Conservation (phyloP, 1,284 basidiomycete species). For the Ganoderma lingzhi region DNA sequence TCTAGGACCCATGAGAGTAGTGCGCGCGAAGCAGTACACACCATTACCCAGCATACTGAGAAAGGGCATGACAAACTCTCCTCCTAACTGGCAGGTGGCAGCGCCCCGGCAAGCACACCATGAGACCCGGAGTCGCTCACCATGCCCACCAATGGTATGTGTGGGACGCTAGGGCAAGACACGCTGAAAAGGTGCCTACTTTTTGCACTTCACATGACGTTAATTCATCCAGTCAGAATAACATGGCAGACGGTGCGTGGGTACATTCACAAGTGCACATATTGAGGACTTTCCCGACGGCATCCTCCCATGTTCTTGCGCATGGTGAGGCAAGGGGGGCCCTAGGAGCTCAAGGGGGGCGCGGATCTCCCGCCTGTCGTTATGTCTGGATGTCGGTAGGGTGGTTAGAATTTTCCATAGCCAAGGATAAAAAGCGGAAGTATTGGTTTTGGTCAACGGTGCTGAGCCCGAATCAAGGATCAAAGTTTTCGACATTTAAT, state of each 20-base stretch:
- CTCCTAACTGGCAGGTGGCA: not conserved
- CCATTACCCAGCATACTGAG: constrained; percentile 6
- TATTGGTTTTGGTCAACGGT: not conserved
- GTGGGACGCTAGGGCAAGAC: constrained; percentile 11
- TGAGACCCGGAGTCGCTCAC: constrained; percentile 1
- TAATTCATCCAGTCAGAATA: not conserved
- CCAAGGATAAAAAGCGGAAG: not conserved
- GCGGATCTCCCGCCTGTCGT: not conserved
- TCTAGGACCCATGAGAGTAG: not conserved
- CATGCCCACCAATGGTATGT: constrained; percentile 13
- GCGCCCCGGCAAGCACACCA: not conserved
- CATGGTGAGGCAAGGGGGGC: not conserved
- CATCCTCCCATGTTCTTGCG: not conserved
- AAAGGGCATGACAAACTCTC: constrained; percentile 9
- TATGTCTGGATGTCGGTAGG: not conserved
- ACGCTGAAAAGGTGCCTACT: constrained; percentile 9
- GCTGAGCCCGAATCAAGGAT: not conserved
- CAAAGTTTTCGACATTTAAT: too few relatives aligned
- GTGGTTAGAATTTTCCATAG: not conserved
- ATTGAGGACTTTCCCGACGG: not conserved
- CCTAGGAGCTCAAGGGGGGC: not conserved
- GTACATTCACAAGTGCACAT: not conserved
- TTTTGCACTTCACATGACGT: not conserved
- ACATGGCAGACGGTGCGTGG: not conserved
- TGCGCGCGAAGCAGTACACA: not conserved